A percentile compares a stretch with the other conserved stretches of the same genome.
Evolutionary conservation across 768 basidiomycete species (phyloP).

Genomic region (Boletus reticulatus): DNA sequence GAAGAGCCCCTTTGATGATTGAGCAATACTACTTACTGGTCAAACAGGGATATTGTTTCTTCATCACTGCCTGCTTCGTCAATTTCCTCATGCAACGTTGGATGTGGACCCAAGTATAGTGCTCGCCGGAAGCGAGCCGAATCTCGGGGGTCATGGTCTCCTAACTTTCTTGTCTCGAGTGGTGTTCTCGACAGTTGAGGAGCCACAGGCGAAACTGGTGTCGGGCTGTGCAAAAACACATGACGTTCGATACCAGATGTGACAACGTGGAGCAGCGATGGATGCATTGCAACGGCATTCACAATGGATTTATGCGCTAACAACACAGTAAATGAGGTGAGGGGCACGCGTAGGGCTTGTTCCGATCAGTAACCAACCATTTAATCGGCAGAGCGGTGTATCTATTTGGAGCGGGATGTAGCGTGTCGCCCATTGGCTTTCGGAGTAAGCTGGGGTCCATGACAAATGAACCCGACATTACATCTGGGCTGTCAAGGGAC

Average conservation of each 20-base stretch:
- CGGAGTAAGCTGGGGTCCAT: conserved; percentile 43
- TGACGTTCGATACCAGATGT: conserved; percentile 75
- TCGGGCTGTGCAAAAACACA: conserved; percentile 68
- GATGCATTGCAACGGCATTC: conserved; percentile 72
- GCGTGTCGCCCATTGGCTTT: conserved; percentile 37
- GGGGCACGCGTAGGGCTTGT: neutral
- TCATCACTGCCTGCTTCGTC: conserved; percentile 41
- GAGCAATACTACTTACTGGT: conserved; percentile 52
- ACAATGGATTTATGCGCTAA: conserved; percentile 76
- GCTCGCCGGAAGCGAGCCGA: conserved; percentile 38
- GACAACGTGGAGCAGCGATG: conserved; percentile 59
- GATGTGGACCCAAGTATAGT: conserved; percentile 25
- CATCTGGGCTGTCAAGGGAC: conserved; percentile 10
- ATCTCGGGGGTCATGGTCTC: conserved; percentile 35
- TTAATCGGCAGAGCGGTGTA: conserved; percentile 58
- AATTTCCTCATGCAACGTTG: conserved; percentile 27
- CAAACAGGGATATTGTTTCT: conserved; percentile 63
- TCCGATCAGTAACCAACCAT: conserved; percentile 40
- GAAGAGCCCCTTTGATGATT: conserved; percentile 2
- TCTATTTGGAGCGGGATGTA: conserved; percentile 62
- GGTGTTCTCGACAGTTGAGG: conserved; percentile 47
- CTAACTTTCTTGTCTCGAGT: conserved; percentile 45
- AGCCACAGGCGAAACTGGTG: conserved; percentile 49
- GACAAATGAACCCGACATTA: conserved; percentile 5
- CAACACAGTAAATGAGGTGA: conserved; percentile 4